phyloP scores from a whole-genome alignment of 805 yeast species.

The Lachancea sp. region DNA sequence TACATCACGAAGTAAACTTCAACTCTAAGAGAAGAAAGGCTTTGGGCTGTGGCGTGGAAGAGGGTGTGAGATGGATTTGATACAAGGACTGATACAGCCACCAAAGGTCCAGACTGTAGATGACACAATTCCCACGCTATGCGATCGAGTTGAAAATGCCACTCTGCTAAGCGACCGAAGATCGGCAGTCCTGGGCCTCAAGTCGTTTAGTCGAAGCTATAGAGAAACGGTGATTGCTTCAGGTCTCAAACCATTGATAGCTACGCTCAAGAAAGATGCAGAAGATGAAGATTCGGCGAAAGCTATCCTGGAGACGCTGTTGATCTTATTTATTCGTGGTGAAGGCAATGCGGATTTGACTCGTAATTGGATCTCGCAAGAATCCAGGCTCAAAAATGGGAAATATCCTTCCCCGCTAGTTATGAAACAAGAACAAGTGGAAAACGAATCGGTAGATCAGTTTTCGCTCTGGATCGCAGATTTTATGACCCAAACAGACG shows the following conservation, averaged over 20 bases:
- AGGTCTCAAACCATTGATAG: slow-evolving; percentile 69
- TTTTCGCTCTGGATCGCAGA: slow-evolving; percentile 94
- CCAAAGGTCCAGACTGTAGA: slow-evolving; percentile 58
- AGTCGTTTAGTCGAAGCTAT: slow-evolving; percentile 81
- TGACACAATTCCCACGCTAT: slow-evolving; percentile 80
- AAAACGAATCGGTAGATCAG: slow-evolving; percentile 53
- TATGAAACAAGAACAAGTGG: slow-evolving; percentile 38
- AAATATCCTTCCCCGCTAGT: slow-evolving; percentile 71
- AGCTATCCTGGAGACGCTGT: slow-evolving; percentile 77
- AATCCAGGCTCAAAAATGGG: slow-evolving; percentile 67
- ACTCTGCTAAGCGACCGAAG: slow-evolving; percentile 76
- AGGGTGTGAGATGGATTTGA: slow-evolving; percentile 31
- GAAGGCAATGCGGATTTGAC: slow-evolving; percentile 56
- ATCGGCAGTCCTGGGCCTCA: slow-evolving; percentile 84
- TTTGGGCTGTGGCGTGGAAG: neutral
- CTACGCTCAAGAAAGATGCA: slow-evolving; percentile 56
- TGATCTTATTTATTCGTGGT: slow-evolving; percentile 73
- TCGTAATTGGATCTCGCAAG: slow-evolving; percentile 66
- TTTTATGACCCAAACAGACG: slow-evolving; percentile 63
- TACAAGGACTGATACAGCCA: slow-evolving; percentile 38
- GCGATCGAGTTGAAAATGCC: slow-evolving; percentile 82
- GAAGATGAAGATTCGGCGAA: slow-evolving; percentile 68
- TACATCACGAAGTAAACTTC: neutral
- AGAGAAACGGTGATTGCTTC: slow-evolving; percentile 86
- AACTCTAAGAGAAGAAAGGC: neutral